Base-by-base conservation (phyloP, 1,284 basidiomycete genomes). In the Boletus semigastroideus region DNA sequence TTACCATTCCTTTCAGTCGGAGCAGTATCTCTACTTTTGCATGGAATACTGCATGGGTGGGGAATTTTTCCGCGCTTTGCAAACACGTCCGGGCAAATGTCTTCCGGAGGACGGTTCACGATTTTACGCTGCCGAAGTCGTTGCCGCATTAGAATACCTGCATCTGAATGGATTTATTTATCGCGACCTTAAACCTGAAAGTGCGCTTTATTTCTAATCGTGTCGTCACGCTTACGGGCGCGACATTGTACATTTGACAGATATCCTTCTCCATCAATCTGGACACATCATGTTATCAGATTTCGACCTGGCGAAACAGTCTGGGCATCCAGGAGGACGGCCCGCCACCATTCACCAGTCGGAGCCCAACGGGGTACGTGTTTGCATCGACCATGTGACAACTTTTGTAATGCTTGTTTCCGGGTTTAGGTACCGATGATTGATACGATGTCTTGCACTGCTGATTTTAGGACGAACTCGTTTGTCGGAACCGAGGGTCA, bases 21-120 rank as follows among this genome's bases (percentile, higher is more conserved):
- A 94, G 61, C 90, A 92, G 56, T 96, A 95, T 72, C 82, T 98
- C 30, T 98, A 97, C 73, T 95, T 97, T 71, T 97, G 94, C 74
- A 95, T 97, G 87, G 94, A 96, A 72, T 99, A 98, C 74, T 99
- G 97, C 75, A 96, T 97, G 90, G 96, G 96, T 39, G 96, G 96
- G 55, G 96, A 99, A 70, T 99, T 99, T 76, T 99, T 99, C 80
- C 87, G 97, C 31, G 94, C 96, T 11, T 75, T 98, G 57, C 94
- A 98, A 71, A 93, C 92, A 41, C 81, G 94, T 54, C 97, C 96
- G 4, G 94, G 93, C 42, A 98, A 96, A 69, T 98, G 97, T 71
- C 81, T 99, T 17, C 76, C 91, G 25, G 97, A 99, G 74, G 94
- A 98, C 57, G 94, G 92, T 37, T 91, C 96, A 31, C 83, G 94